These are phyloP conservation scores for Paramyrothecium sp. DNA, from an alignment of 2,329 filamentous ascomycete species.

Conservation along the genomic window DNA sequence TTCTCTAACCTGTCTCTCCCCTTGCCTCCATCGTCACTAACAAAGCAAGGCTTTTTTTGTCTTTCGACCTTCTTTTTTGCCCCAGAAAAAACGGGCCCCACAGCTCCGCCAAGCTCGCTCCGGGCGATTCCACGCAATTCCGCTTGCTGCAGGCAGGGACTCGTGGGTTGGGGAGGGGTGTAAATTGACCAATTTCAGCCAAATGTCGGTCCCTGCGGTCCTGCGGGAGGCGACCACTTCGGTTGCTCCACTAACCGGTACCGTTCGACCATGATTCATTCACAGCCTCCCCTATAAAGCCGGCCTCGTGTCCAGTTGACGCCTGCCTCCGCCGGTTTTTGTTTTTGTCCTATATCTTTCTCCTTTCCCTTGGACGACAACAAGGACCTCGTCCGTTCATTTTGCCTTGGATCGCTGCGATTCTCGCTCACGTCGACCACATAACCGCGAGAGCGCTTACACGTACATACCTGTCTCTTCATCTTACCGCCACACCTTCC, in stretches of 20 bases:
- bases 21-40: conserved; percentile 12
- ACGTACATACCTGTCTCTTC: neutral
- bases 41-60: neutral
- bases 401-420: too few relatives aligned
- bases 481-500: neutral
- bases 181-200: conserved; percentile 13
- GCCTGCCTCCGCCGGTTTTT: neutral
- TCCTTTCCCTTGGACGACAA: neutral
- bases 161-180: conserved; percentile 3
- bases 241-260: neutral
- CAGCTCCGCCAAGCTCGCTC: neutral
- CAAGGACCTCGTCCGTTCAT: neutral
- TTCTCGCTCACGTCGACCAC: too few relatives aligned
- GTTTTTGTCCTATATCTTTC: neutral
- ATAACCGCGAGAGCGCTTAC: neutral
- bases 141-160: neutral
- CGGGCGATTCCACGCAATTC: conserved; percentile 2
- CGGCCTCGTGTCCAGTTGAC: neutral
- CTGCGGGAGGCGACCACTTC: neutral
- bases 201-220: neutral
- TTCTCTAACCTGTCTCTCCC: neutral
- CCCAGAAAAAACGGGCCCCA: neutral
- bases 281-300: neutral
- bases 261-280: conserved; percentile 3
- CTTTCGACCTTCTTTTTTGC: conserved; percentile 1